Evolutionary conservation across 2,329 filamentous ascomycete genomes (phyloP).

Genomic region (Pseudopithomyces chartarum): DNA sequence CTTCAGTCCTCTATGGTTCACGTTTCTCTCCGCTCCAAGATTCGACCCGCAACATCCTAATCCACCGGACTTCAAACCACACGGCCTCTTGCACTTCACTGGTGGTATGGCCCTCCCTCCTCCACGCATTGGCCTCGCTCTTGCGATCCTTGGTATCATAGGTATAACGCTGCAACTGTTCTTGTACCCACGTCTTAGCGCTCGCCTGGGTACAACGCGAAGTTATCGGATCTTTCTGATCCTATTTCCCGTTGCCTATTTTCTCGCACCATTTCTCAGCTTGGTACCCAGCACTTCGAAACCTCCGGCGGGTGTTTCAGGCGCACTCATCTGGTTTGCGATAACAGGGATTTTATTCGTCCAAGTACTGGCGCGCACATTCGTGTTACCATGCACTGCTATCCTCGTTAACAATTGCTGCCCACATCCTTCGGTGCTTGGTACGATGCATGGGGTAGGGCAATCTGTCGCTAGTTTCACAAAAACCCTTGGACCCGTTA

Average conservation of each 20-base stretch:
- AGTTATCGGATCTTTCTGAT: conserved; percentile 49
- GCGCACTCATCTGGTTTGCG: conserved; percentile 48
- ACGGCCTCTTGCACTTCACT: conserved; percentile 52
- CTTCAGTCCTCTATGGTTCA: conserved; percentile 57
- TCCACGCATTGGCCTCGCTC: conserved; percentile 52
- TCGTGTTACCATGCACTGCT: conserved; percentile 61
- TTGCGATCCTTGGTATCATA: conserved; percentile 55
- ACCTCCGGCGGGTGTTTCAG: conserved; percentile 48
- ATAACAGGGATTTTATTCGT: conserved; percentile 50
- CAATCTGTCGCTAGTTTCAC: conserved; percentile 65
- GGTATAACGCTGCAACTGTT: conserved; percentile 54
- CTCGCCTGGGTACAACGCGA: conserved; percentile 47
- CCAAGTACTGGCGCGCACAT: conserved; percentile 54
- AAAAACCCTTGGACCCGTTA: conserved; percentile 63
- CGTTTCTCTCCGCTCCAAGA: conserved; percentile 54
- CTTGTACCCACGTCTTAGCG: conserved; percentile 50
- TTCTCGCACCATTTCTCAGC: conserved; percentile 50
- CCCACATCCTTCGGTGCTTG: conserved; percentile 60
- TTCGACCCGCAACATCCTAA: conserved; percentile 43
- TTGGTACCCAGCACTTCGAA: conserved; percentile 46
- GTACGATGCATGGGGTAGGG: conserved; percentile 62
- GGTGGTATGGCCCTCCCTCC: conserved; percentile 56
- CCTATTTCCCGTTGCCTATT: conserved; percentile 53
- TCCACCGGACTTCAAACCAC: conserved; percentile 40
- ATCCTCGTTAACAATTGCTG: conserved; percentile 58